Evolutionary conservation across 169 alveolate genomes (phyloP).

Genomic region (Eimeria praecox): DNA sequence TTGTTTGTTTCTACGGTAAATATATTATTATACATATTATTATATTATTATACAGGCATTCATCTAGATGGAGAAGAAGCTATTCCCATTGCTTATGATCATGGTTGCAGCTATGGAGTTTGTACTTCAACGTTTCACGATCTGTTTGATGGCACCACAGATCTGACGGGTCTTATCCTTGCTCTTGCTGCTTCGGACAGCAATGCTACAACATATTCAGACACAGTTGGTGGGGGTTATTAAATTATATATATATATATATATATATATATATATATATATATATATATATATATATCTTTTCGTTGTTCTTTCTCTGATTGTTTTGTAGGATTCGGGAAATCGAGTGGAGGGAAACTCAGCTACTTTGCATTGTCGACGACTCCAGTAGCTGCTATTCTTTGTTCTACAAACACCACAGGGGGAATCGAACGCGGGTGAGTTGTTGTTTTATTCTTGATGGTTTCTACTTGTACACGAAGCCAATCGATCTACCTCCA

Average conservation of each 20-base stretch:
- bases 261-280: no score
- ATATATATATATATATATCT: no score
- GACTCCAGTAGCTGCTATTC: conserved; percentile 91
- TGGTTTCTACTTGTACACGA: neutral
- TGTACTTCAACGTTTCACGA: conserved; percentile 86
- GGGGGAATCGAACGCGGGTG: conserved; percentile 87
- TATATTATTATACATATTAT: no score
- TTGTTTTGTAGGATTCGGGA: conserved; percentile 50
- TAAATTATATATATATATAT: no score
- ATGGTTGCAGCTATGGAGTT: conserved; percentile 88
- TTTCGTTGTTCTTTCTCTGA: neutral
- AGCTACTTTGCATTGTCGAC: conserved; percentile 90
- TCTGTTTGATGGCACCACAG: conserved; percentile 74
- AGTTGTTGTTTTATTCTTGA: conserved; percentile 35
- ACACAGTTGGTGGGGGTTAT: conserved; percentile 40
- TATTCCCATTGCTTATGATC: conserved; percentile 93
- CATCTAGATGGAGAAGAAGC: conserved; percentile 88
- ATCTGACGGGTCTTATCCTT: conserved; percentile 71
- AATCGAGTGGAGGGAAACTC: conserved; percentile 1
- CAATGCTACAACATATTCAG: neutral
- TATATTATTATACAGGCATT: conserved; percentile 57
- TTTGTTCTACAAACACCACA: conserved; percentile 92
- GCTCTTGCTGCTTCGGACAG: conserved; percentile 49
- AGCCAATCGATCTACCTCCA: neutral
- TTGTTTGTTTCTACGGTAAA: no score